phyloP scores from a whole-genome alignment of 1,284 basidiomycete genomes.

The Blastosporella zonata region DNA sequence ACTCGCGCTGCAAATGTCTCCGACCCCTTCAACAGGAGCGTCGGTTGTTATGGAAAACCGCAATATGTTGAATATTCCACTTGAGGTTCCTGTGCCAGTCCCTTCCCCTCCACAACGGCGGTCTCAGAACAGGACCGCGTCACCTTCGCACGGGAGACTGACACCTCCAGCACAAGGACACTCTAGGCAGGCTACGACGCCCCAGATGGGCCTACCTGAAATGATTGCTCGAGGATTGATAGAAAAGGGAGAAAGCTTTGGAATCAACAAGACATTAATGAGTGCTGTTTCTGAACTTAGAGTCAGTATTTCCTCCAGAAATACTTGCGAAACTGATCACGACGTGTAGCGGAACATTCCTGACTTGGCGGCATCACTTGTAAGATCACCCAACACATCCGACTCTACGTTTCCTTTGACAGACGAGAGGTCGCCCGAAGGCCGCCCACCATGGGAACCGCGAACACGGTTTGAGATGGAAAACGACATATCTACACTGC shows the following conservation, averaged over 20 bases:
- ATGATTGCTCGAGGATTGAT: conserved; percentile 67
- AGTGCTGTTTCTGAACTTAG: conserved; percentile 72
- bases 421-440: conserved; percentile 55
- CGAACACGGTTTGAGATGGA: conserved; percentile 65
- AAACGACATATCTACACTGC: conserved; percentile 52
- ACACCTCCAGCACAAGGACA: conserved; percentile 14
- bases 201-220: conserved; percentile 49
- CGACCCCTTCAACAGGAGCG: conserved; percentile 69
- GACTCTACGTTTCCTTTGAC: conserved; percentile 56
- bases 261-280: conserved; percentile 78
- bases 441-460: conserved; percentile 64
- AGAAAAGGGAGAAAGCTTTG: conserved; percentile 74
- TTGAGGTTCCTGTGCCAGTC: conserved; percentile 58
- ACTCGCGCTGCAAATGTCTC: conserved; percentile 70
- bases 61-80: conserved; percentile 68
- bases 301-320: conserved; percentile 35
- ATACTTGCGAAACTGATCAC: conserved; percentile 7
- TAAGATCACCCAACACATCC: conserved; percentile 47
- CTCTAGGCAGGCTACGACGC: conserved; percentile 17
- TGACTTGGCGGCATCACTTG: conserved; percentile 70
- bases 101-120: conserved; percentile 39
- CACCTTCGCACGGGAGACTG: conserved; percentile 9
- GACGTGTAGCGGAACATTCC: conserved; percentile 72
- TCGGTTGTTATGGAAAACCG: conserved; percentile 79
- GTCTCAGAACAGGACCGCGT: conserved; percentile 21